Conservation (phyloP, 108 stramenopile species). For the Parietichytrium sp. region DNA sequence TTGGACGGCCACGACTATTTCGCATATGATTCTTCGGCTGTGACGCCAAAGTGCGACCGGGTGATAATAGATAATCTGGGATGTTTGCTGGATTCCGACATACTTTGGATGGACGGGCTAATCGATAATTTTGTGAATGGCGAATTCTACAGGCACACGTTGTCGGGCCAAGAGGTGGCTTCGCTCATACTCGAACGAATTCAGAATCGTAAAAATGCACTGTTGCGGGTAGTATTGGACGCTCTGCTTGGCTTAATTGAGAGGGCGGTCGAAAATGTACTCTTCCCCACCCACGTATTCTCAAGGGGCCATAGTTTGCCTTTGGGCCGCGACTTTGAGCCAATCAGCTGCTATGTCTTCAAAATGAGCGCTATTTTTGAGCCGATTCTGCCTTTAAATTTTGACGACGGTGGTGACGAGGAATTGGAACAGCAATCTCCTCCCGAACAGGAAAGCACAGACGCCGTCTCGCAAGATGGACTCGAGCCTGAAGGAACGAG, state of each 20-base stretch:
- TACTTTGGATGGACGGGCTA: not conserved
- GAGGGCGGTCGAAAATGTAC: not conserved
- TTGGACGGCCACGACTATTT: not conserved
- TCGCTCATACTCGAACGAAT: not conserved
- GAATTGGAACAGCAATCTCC: no score
- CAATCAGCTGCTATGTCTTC: not conserved
- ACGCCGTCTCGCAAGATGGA: no score
- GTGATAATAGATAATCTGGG: not conserved
- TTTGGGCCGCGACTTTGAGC: not conserved
- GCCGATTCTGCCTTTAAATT: no score
- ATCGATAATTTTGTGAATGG: constrained; percentile 1
- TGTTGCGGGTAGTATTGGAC: not conserved
- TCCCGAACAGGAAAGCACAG: no score
- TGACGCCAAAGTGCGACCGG: not conserved
- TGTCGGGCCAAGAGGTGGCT: not conserved
- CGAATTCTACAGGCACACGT: not conserved
- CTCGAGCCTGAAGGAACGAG: no score
- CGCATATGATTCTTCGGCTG: not conserved
- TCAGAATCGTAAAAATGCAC: not conserved
- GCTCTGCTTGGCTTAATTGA: not conserved
- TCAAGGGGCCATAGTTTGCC: not conserved
- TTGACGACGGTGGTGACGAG: no score
- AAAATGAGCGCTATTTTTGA: no score
- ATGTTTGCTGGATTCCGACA: not conserved
- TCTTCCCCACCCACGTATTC: not conserved